Base-by-base conservation (phyloP, 768 basidiomycete species). In the Mycena capillaripes region DNA sequence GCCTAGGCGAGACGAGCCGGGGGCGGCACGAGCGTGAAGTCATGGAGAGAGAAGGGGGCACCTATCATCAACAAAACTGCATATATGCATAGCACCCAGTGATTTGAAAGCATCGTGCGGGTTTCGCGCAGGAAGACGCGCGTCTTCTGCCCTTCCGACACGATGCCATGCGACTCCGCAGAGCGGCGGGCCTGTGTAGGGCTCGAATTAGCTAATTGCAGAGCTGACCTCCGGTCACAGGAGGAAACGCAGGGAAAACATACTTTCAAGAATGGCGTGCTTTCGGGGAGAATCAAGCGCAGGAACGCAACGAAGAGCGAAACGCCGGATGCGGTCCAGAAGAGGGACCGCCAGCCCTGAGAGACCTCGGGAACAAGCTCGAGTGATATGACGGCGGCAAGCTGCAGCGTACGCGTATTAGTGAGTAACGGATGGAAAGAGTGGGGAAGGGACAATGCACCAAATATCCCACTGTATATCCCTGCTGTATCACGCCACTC, bases 401-500 rank as follows among this genome's bases (percentile, higher is more conserved):
- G 10, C 42, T 42, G 42, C 34, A 36, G 34, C 34, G 34, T 12
- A 36, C 34, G 12, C 34, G 34, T 12, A 36, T 36, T 36, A 12
- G 34, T 36, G 9, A 86, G 81, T 34, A 38, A 21, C 23, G 40
- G 53, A 56, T 25, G 27, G 17, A 56, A 38, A 56, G 21, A 53
- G 30, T 14, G 36, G 36, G 10, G 19, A 40, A 29, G 40, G 60
- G 21, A 14, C 6, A 19, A 38, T 25, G 58, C 59, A 46, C 57
- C 10, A 97, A 90, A 70, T 87, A 97, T 1, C 97, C 96, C 14
- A 91, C 87, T 0, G 95, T 93, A 76, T 97, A 97, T 16, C 95
- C 97, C 78, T 97, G 90, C 76, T 98, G 97, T 2, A 98, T 79
- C 60, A 97, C 82, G 14, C 97, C 97, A 27, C 90, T 92, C 4